A percentile compares a stretch with the other conserved stretches of the same genome.
Evolutionary conservation across 768 basidiomycete genomes (phyloP).

Genomic region (Suillus spraguei): DNA sequence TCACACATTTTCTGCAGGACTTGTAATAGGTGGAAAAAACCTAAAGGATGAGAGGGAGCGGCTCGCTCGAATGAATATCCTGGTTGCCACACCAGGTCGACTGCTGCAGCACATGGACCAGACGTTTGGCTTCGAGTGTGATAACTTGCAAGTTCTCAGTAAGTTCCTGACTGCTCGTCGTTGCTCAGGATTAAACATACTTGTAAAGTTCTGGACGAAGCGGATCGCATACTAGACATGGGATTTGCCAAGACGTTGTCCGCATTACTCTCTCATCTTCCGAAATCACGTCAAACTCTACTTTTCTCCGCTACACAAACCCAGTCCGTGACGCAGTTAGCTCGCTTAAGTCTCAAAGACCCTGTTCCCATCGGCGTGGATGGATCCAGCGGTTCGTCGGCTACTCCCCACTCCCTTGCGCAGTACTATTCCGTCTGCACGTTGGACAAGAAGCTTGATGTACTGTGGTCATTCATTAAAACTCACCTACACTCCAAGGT

Average conservation of each 20-base stretch:
- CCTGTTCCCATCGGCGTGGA: slow-evolving; percentile 75
- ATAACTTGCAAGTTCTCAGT: slow-evolving; percentile 91
- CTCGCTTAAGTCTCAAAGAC: slow-evolving; percentile 84
- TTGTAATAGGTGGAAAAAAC: slow-evolving; percentile 96
- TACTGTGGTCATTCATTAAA: slow-evolving; percentile 94
- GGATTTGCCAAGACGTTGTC: slow-evolving; percentile 89
- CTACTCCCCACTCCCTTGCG: slow-evolving; percentile 78
- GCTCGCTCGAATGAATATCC: slow-evolving; percentile 92
- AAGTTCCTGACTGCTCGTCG: slow-evolving; percentile 28
- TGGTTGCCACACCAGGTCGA: slow-evolving; percentile 96
- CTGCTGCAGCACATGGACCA: slow-evolving; percentile 98
- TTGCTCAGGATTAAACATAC: slow-evolving; percentile 27
- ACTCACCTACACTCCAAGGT: slow-evolving; percentile 89
- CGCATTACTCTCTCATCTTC: slow-evolving; percentile 90
- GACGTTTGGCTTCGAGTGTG: slow-evolving; percentile 91
- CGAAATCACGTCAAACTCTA: slow-evolving; percentile 89
- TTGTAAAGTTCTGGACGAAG: slow-evolving; percentile 82
- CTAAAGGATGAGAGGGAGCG: slow-evolving; percentile 91
- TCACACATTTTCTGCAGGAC: slow-evolving; percentile 90
- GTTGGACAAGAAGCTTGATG: slow-evolving; percentile 87
- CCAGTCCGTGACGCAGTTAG: slow-evolving; percentile 83
- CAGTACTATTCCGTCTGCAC: slow-evolving; percentile 86
- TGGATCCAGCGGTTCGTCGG: slow-evolving; percentile 41
- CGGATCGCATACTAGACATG: slow-evolving; percentile 96
- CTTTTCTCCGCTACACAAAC: slow-evolving; percentile 98